Evolutionary conservation across 2,329 filamentous ascomycete species (phyloP).

Genomic region (Colletotrichum liaoningense): DNA sequence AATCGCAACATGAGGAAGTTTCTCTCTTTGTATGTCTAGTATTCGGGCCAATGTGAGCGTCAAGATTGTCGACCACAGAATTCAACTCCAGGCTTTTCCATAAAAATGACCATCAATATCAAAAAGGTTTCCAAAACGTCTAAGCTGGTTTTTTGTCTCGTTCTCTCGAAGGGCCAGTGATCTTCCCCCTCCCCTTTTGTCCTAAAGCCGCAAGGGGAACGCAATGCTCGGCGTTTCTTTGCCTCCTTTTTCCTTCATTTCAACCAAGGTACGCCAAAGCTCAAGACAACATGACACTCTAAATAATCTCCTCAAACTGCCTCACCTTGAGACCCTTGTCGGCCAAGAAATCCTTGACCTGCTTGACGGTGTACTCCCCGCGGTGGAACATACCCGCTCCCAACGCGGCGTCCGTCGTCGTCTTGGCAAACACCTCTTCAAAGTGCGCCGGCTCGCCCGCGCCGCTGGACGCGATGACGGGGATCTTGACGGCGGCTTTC

Average conservation of each 20-base stretch:
- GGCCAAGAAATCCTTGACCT: slow-evolving; percentile 88
- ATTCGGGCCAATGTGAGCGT: slow-evolving; percentile 21
- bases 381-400: slow-evolving; percentile 98
- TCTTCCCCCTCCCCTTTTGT: slow-evolving; percentile 15
- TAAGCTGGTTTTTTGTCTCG: not conserved
- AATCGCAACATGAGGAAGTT: not conserved
- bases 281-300: slow-evolving; percentile 9
- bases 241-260: not conserved
- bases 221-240: too few relatives aligned
- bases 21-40: slow-evolving; percentile 3
- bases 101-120: slow-evolving; percentile 1
- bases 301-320: slow-evolving; percentile 73
- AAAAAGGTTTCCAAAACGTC: not conserved
- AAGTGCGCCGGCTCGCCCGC: slow-evolving; percentile 92
- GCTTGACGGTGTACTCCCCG: slow-evolving; percentile 91
- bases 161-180: not conserved
- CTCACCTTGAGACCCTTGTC: slow-evolving; percentile 82
- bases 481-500: slow-evolving; percentile 87
- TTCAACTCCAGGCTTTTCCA: slow-evolving; percentile 16
- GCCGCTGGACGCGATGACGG: slow-evolving; percentile 94
- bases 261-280: too few relatives aligned
- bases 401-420: slow-evolving; percentile 89
- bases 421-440: slow-evolving; percentile 87
- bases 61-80: slow-evolving; percentile 3
- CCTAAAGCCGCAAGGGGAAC: not conserved